Evolutionary conservation across 2,329 filamentous ascomycete species (phyloP), one percentile per base, ranked within the genome.

Genomic region (Ophiostoma sp.): DNA sequence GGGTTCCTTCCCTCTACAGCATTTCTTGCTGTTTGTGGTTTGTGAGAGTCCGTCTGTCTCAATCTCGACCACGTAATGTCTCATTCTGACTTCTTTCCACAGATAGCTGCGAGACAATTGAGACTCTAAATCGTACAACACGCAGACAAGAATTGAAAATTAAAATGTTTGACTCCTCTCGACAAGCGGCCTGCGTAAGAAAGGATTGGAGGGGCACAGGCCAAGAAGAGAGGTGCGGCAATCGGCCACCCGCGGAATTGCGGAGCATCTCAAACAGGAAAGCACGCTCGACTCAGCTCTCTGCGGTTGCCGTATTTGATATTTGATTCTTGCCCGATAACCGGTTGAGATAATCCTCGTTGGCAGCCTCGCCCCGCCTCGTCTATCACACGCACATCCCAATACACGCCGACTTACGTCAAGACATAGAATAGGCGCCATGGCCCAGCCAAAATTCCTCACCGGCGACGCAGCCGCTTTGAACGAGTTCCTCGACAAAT

Each of bases 401-500:
- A 57, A 11, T 27, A 27, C 52, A 57, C 44, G 44, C 20, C 44
- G 20, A 27, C n/a, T 15, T 57, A 57, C 27, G n/a, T 52, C 65
- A n/a, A 64, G 13, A 39, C 27, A 13, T n/a, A 31, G 27, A 31
- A 31, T 11, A 36, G 31, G 4, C n/a, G 5, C 64, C 33, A 73
- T 73, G 72, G 44, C 67, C 5, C 36, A 35, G 23, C 69, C 87
- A n/a, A 85, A 85, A 73, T 85, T 94, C 77, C 84, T 99, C 74
- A 94, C 90, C 52, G 94, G 94, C 78, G 89, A 98, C 77, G 85
- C 86, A 73, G 83, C 86, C 71, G 91, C 87, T 64, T 91, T 97
- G 75, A 86, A 90, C 67, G 89, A 90, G 68, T 99, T 99, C 78
- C 83, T 99, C 72, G 90, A 92, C 80, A 88, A 88, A 77, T 99